Base-by-base conservation (phyloP, 1,284 basidiomycete species). In the Heterobasidion parviporum region DNA sequence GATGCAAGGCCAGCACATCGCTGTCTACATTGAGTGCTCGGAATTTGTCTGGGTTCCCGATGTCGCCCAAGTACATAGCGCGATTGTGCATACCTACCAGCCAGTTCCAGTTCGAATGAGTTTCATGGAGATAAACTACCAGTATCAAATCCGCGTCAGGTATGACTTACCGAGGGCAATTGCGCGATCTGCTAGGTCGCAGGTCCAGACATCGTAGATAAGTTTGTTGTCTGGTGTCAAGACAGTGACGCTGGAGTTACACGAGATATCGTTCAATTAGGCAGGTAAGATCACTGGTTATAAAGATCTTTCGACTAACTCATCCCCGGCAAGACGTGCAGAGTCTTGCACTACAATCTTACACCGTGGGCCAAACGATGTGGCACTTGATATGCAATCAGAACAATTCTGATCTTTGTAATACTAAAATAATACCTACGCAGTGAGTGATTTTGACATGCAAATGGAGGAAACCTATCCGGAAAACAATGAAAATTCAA, bases 1-100 rank as follows among this genome's bases (percentile, higher is more conserved):
- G 80, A 50, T 72, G 66, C 16, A 86, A 67, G 8, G 83, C 66
- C 58, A 88, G 78, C 0, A 87, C 81, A 62, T 87, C 85, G 53
- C 83, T 85, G 18, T 73, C 62, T 0, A 82, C 84, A 26, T 74
- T 65, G 8, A 85, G 64, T 57, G 68, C 62, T 36, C 61, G 57
- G 8, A 65, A 62, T n/a, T 70, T 65, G 7, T 65, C 60, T 20
- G 61, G 61, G 8, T 62, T 52, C 18, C 78, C 75, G 47, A 87
- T 70, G 57, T 86, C 80, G 3, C 72, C 65, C 1, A 87, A 64
- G 51, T 79, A 69, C 0, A 82, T 70, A 0, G 77, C 82, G 43
- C 74, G 74, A 44, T 70, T 70, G 58, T 72, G 73, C 14, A 78
- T 77, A 38, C 83, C 85, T 86, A 33, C 52, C 2, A 3, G 18